These are phyloP conservation scores for Agaricales sp. DNA, from an alignment of 1,284 basidiomycete species.

Conservation along the genomic window DNA sequence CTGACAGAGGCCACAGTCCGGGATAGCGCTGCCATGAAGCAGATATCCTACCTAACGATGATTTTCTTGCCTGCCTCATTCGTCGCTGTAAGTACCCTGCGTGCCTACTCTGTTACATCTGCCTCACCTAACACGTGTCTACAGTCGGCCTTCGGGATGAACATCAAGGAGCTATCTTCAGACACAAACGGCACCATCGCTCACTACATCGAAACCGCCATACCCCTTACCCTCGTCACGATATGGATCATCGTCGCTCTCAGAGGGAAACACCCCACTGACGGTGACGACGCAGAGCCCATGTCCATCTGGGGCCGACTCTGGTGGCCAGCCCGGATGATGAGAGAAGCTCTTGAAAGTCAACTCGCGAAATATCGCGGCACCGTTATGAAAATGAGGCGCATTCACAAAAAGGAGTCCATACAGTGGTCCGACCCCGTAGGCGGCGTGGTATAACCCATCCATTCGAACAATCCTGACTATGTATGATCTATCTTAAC, in stretches of 20 bases:
- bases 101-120: not conserved
- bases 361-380: too few relatives aligned
- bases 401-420: too few relatives aligned
- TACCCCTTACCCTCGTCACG: slow-evolving; percentile 34
- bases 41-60: slow-evolving; percentile 45
- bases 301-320: not conserved
- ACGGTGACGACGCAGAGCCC: not conserved
- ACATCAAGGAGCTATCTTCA: slow-evolving; percentile 27
- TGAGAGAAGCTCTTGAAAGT: too few relatives aligned
- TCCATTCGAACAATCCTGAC: too few relatives aligned
- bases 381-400: too few relatives aligned
- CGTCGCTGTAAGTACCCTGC: slow-evolving; percentile 29
- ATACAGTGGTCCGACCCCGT: too few relatives aligned
- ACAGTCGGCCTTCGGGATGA: slow-evolving; percentile 37
- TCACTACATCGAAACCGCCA: slow-evolving; percentile 28
- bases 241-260: slow-evolving; percentile 30
- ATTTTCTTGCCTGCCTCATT: slow-evolving; percentile 45
- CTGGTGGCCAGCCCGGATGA: not conserved
- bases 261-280: not conserved
- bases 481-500: too few relatives aligned
- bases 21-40: slow-evolving; percentile 45
- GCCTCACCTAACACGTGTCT: not conserved
- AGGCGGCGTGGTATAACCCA: too few relatives aligned
- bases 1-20: slow-evolving; percentile 35
- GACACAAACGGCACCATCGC: slow-evolving; percentile 20